A percentile compares a stretch with the other conserved stretches of the same genome.
These are phyloP conservation scores for Trypanosoma rangeli DNA, from an alignment of 208 protist genomes.

Conservation along the genomic window DNA sequence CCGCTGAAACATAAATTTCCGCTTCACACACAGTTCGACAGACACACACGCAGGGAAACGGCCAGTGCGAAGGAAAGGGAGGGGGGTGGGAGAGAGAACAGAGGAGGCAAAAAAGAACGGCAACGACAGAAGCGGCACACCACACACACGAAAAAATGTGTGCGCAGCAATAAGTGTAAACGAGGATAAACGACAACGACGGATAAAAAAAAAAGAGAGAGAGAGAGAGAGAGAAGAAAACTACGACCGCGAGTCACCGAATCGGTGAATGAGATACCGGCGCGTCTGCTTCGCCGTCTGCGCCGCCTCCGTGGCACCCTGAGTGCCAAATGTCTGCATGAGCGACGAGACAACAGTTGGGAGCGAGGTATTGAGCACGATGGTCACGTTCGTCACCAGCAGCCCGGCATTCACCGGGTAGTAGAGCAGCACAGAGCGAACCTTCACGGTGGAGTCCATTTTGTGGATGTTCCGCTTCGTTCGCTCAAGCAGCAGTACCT, in stretches of 20 bases:
- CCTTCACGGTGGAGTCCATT: conserved; percentile 85
- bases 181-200: conserved; percentile 2
- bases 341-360: conserved; percentile 74
- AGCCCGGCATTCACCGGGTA: conserved; percentile 85
- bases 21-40: too few species aligned
- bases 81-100: too few species aligned
- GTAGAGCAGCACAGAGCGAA: conserved; percentile 84
- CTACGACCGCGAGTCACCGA: conserved; percentile 53
- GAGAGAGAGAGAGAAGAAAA: neutral
- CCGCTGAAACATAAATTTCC: too few species aligned
- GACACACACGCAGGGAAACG: too few species aligned
- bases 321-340: conserved; percentile 79
- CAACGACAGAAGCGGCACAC: too few species aligned
- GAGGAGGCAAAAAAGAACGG: too few species aligned
- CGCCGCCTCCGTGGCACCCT: conserved; percentile 67
- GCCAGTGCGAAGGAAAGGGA: too few species aligned
- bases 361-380: conserved; percentile 85
- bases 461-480: conserved; percentile 81
- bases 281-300: conserved; percentile 79
- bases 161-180: conserved; percentile 6
- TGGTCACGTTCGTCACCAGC: conserved; percentile 78
- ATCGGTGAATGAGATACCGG: conserved; percentile 63
- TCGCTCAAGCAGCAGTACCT: conserved; percentile 82
- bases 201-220: conserved; percentile 24
- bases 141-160: neutral